Evolutionary conservation across 2,329 filamentous ascomycete species (phyloP).

Genomic region (Chrysosporium queenslandicum): DNA sequence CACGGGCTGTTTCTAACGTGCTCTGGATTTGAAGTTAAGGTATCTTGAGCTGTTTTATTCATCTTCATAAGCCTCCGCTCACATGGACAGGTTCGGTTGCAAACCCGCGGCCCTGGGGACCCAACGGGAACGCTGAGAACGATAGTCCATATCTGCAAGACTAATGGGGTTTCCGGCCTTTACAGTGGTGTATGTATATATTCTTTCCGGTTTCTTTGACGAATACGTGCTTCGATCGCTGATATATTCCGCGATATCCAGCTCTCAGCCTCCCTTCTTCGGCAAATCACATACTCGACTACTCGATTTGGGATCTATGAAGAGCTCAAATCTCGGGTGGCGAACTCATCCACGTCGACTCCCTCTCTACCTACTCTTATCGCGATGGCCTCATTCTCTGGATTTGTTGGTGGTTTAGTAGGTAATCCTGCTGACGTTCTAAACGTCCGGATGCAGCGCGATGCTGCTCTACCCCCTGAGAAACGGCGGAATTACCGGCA

Average conservation of each 20-base stretch:
- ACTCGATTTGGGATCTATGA: conserved; percentile 96
- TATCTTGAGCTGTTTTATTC: conserved; percentile 21
- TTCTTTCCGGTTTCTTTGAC: not conserved
- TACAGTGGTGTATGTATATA: conserved; percentile 61
- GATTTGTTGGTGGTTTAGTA: conserved; percentile 76
- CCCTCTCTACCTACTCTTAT: conserved; percentile 69
- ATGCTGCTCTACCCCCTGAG: conserved; percentile 60
- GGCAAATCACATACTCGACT: conserved; percentile 92
- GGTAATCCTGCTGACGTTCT: conserved; percentile 94
- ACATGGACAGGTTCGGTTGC: conserved; percentile 62
- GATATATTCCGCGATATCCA: conserved; percentile 24
- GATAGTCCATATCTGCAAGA: conserved; percentile 67
- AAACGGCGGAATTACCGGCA: conserved; percentile 81
- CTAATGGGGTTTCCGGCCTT: conserved; percentile 66
- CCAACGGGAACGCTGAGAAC: conserved; percentile 77
- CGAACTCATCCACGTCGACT: conserved; percentile 39
- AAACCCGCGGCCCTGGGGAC: conserved; percentile 67
- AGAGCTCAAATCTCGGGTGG: conserved; percentile 66
- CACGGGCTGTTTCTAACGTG: conserved; percentile 18
- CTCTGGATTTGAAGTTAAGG: conserved; percentile 44
- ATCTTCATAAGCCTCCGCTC: no score
- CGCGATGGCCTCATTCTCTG: conserved; percentile 70
- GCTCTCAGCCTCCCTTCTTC: conserved; percentile 82
- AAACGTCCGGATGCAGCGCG: conserved; percentile 98
- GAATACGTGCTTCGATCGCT: conserved; percentile 3